A percentile compares a stretch with the other conserved stretches of the same genome.
Conservation (phyloP, 768 basidiomycete genomes). For the Kwoniella dejecticola region DNA sequence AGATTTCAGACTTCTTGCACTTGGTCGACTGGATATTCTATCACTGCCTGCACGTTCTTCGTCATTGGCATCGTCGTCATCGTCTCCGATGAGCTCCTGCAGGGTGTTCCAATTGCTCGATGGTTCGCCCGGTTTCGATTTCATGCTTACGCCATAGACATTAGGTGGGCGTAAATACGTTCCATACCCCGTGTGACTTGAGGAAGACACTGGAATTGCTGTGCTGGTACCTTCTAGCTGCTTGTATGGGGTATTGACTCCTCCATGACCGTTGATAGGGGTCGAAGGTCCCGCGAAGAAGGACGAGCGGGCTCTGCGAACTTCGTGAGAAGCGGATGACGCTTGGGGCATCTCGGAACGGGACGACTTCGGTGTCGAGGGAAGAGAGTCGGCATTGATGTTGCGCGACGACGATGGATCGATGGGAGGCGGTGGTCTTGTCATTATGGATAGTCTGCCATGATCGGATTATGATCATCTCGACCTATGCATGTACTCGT, state of each 20-base stretch:
- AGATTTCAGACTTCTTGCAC: slow-evolving; percentile 14
- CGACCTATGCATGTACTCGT: too few species aligned
- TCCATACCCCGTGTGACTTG: neutral
- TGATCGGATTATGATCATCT: too few species aligned
- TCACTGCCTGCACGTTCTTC: neutral
- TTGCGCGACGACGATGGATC: too few species aligned
- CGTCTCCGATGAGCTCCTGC: slow-evolving; percentile 27
- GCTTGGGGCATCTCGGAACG: neutral
- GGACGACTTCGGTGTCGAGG: too few species aligned
- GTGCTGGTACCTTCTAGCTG: neutral
- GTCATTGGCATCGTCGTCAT: slow-evolving; percentile 7
- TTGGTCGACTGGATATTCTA: neutral
- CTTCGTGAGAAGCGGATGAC: neutral
- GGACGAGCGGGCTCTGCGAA: neutral
- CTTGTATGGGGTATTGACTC: slow-evolving; percentile 1
- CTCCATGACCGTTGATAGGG: neutral
- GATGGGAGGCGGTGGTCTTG: neutral
- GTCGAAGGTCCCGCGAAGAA: slow-evolving; percentile 5
- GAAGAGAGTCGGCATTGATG: too few species aligned
- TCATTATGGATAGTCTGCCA: neutral
- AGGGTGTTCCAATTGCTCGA: slow-evolving; percentile 34
- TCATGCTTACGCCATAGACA: neutral
- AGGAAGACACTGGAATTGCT: neutral
- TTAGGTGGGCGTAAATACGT: neutral
- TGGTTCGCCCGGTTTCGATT: neutral